phyloP scores from a whole-genome alignment of 148 eudicot species.

The Vaccinium darrowii region DNA sequence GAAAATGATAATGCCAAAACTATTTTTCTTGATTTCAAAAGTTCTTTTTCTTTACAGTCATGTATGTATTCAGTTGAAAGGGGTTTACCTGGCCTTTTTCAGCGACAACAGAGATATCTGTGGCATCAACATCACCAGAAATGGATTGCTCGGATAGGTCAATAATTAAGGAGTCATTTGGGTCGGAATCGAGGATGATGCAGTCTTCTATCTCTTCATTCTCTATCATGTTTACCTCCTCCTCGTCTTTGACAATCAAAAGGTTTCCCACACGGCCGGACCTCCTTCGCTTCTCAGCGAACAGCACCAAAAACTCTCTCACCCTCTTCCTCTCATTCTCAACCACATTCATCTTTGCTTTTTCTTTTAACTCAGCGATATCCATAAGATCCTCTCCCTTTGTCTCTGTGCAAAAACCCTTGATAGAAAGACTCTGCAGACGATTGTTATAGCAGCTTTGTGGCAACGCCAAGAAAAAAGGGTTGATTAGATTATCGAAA shows the following conservation, averaged over 20 bases:
- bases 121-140: slow-evolving; percentile 17
- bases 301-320: too few relatives aligned
- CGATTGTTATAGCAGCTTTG: not conserved
- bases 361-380: too few relatives aligned
- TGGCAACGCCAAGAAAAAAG: not conserved
- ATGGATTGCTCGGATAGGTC: slow-evolving; percentile 5
- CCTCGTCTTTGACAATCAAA: slow-evolving; percentile 32
- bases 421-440: too few relatives aligned
- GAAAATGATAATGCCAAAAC: too few relatives aligned
- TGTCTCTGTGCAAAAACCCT: not conserved
- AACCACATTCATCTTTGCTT: too few relatives aligned
- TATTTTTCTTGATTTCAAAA: too few relatives aligned
- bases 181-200: slow-evolving; percentile 64
- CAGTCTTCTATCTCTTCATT: slow-evolving; percentile 62
- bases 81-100: slow-evolving; percentile 54
- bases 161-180: slow-evolving; percentile 7
- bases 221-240: slow-evolving; percentile 21
- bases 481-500: not conserved
- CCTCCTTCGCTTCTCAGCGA: too few relatives aligned
- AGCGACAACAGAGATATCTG: slow-evolving; percentile 33
- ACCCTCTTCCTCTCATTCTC: not conserved
- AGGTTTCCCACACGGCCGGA: slow-evolving; percentile 23
- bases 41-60: too few relatives aligned
- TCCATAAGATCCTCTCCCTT: not conserved
- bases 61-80: not conserved